phyloP scores from a whole-genome alignment of 1,284 basidiomycete genomes.

The Leccinum glutinopallens region DNA sequence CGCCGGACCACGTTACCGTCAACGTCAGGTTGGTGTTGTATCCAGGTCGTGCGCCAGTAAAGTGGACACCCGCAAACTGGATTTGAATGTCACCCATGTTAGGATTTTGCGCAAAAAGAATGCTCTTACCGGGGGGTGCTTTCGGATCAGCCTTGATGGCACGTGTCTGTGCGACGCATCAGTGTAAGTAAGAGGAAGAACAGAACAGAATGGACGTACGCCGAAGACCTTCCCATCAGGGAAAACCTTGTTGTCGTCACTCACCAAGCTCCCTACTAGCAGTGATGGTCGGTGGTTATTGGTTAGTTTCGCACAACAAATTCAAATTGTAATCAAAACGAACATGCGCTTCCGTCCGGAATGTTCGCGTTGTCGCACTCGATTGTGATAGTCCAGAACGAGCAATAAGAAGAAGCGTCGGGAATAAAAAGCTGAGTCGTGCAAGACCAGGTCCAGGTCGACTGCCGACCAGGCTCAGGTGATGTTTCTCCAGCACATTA shows the following conservation, averaged over 20 bases:
- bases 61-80: slow-evolving; percentile 17
- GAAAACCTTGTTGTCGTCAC: slow-evolving; percentile 14
- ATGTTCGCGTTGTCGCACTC: slow-evolving; percentile 13
- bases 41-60: slow-evolving; percentile 14
- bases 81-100: neutral
- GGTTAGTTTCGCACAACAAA: neutral
- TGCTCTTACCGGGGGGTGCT: slow-evolving; percentile 11
- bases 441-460: slow-evolving; percentile 10
- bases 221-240: slow-evolving; percentile 12
- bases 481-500: slow-evolving; percentile 14
- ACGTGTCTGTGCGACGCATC: neutral
- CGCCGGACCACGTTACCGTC: slow-evolving; percentile 9
- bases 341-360: slow-evolving; percentile 10
- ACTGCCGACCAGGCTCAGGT: too few species aligned
- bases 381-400: slow-evolving; percentile 17
- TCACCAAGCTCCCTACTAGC: slow-evolving; percentile 12
- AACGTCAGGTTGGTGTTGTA: slow-evolving; percentile 19
- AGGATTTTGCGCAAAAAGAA: neutral
- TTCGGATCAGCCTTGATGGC: neutral
- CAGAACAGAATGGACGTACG: neutral
- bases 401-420: neutral
- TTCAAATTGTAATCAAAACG: neutral
- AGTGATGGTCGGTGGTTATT: neutral
- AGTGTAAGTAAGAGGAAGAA: neutral
- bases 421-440: slow-evolving; percentile 10